Conservation (phyloP, 768 basidiomycete species). For the Trametes cubensis region DNA sequence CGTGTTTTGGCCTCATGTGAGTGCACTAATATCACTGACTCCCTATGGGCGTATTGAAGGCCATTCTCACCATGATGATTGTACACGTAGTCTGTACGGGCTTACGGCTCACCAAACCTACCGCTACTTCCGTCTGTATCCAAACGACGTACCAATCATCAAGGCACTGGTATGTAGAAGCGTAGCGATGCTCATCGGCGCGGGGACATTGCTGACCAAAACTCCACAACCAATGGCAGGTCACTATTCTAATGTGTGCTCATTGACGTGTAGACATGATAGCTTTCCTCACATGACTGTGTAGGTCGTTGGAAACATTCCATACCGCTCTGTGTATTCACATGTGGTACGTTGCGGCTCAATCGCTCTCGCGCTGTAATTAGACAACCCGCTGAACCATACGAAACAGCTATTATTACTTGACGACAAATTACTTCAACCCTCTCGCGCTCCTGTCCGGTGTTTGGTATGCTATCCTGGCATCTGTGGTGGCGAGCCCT, state of each 20-base stretch:
- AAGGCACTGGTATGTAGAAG: background rate
- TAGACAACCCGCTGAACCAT: background rate
- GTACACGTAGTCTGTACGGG: slow-evolving; percentile 4
- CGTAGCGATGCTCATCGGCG: background rate
- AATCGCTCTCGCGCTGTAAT: too few species aligned
- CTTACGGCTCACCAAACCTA: slow-evolving; percentile 7
- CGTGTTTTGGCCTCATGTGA: background rate
- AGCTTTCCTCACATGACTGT: background rate
- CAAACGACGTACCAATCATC: background rate
- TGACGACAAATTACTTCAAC: slow-evolving; percentile 12
- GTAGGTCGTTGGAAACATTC: slow-evolving; percentile 3
- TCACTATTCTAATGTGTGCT: background rate
- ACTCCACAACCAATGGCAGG: background rate
- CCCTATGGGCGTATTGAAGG: background rate
- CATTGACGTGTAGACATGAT: background rate
- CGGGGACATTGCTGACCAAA: background rate
- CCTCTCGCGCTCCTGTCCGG: background rate
- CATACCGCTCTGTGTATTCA: slow-evolving; percentile 7
- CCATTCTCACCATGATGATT: too few species aligned
- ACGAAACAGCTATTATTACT: slow-evolving; percentile 7
- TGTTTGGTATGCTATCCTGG: background rate
- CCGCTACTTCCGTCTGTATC: slow-evolving; percentile 14
- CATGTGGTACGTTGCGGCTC: background rate
- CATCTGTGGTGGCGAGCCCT: too few species aligned
- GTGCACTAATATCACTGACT: background rate